phyloP scores from a whole-genome alignment of 140 eudicot species.

The Eryngium alpinum region DNA sequence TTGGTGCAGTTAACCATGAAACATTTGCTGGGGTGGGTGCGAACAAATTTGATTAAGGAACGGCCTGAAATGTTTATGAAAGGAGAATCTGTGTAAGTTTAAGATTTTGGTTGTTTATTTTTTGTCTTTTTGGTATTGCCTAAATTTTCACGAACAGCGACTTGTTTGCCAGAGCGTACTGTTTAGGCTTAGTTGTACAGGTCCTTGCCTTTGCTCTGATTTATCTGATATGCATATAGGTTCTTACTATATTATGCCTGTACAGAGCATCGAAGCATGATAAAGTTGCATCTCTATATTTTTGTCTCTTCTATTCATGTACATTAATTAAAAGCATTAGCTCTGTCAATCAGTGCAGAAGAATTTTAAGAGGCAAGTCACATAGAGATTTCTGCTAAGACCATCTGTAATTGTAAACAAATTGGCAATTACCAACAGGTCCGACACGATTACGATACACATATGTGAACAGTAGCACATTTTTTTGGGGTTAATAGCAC shows the following conservation, averaged over 20 bases:
- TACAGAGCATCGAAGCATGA: too few species aligned
- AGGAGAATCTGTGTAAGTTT: conserved; percentile 89
- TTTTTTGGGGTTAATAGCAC: too few species aligned
- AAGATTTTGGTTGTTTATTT: not conserved
- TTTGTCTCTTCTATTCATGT: too few species aligned
- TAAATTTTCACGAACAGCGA: not conserved
- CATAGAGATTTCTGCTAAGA: not conserved
- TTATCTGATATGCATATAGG: not conserved
- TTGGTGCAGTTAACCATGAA: conserved; percentile 70
- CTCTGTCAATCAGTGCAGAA: not conserved
- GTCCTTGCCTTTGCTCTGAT: not conserved
- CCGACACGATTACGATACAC: too few species aligned
- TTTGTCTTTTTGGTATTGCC: not conserved
- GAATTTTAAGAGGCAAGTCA: not conserved
- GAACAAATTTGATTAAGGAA: conserved; percentile 79
- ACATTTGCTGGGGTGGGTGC: conserved; percentile 77
- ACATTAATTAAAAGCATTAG: not conserved
- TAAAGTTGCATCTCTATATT: too few species aligned
- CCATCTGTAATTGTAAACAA: not conserved
- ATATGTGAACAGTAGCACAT: too few species aligned
- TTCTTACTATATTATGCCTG: too few species aligned
- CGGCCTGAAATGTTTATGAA: conserved; percentile 98
- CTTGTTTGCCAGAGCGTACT: not conserved
- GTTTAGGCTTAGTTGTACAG: not conserved
- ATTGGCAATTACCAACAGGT: too few species aligned